phyloP scores from a whole-genome alignment of 2,329 filamentous ascomycete genomes.

The Aschersonia sp. region DNA sequence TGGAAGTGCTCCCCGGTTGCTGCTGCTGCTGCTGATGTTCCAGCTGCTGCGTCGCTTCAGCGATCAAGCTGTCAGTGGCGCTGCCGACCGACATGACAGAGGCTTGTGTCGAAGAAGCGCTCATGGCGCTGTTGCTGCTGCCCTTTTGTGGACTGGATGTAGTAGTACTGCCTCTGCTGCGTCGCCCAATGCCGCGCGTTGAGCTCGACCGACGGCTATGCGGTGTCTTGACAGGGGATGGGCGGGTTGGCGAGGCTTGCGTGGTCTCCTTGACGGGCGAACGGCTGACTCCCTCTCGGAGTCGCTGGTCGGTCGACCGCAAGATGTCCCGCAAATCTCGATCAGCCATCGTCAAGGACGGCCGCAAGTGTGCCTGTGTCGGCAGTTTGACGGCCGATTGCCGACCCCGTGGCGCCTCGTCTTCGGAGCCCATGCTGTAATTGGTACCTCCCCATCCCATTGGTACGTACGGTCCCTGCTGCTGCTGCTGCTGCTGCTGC shows the following conservation, averaged over 20 bases:
- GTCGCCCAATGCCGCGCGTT: slow-evolving; percentile 4
- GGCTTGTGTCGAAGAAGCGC: slow-evolving; percentile 6
- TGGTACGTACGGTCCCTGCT: slow-evolving; percentile 2
- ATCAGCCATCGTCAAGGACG: slow-evolving; percentile 23
- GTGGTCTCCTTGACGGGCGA: slow-evolving; percentile 15
- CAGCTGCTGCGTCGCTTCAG: slow-evolving; percentile 18
- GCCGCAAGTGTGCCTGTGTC: slow-evolving; percentile 8
- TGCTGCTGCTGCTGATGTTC: slow-evolving; percentile 15
- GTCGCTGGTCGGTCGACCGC: slow-evolving; percentile 34
- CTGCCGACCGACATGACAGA: slow-evolving; percentile 19
- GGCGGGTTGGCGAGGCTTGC: slow-evolving; percentile 6
- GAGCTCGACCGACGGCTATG: slow-evolving; percentile 3
- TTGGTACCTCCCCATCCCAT: not conserved
- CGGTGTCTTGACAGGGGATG: slow-evolving; percentile 12
- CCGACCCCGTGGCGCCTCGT: slow-evolving; percentile 4
- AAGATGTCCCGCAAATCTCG: slow-evolving; percentile 36
- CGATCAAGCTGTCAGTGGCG: slow-evolving; percentile 25
- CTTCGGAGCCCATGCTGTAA: slow-evolving; percentile 1
- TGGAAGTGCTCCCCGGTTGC: slow-evolving; percentile 22
- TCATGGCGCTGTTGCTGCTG: slow-evolving; percentile 4
- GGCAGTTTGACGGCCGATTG: slow-evolving; percentile 2
- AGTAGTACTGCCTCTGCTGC: slow-evolving; percentile 10
- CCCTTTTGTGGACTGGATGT: slow-evolving; percentile 15
- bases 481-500: slow-evolving; percentile 5
- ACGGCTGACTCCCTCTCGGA: slow-evolving; percentile 22